Percentiles rank a stretch among this genome's conserved stretches.
phyloP scores from a whole-genome alignment of 805 yeast species.

The Wickerhamiella spandovensis region DNA sequence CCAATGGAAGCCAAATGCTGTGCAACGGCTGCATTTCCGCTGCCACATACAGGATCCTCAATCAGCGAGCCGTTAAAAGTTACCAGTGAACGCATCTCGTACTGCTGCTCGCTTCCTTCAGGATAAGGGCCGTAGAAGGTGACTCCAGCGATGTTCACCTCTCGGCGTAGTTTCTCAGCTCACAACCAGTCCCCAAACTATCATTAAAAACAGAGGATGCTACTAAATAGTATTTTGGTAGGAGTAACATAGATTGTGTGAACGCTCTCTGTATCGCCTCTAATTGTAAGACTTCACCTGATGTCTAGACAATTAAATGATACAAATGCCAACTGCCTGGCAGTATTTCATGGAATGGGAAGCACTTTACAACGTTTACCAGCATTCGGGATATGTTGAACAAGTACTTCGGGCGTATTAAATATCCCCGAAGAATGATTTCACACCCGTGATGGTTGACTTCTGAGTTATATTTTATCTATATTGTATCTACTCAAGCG shows the following conservation, averaged over 20 bases:
- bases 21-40: conserved; percentile 18
- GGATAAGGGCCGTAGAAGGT: conserved; percentile 6
- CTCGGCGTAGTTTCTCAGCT: not conserved
- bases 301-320: no score
- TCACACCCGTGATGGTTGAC: no score
- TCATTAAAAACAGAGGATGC: conserved; percentile 9
- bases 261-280: no score
- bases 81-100: conserved; percentile 14
- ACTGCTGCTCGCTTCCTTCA: not conserved
- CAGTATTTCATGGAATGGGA: conserved; percentile 99
- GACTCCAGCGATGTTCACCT: conserved; percentile 5
- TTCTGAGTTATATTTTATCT: no score
- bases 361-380: conserved; percentile 71
- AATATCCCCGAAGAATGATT: conserved; percentile 54
- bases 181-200: conserved; percentile 3
- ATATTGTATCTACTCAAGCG: conserved; percentile 41
- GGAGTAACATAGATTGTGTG: no score
- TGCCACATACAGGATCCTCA: conserved; percentile 17
- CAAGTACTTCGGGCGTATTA: conserved; percentile 77
- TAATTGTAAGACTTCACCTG: no score
- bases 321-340: no score
- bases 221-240: no score
- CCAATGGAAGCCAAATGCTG: conserved; percentile 3
- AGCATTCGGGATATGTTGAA: conserved; percentile 67
- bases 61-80: conserved; percentile 2